Evolutionary conservation across 495 filamentous ascomycete species (phyloP).

Genomic region (Neurospora sp.): DNA sequence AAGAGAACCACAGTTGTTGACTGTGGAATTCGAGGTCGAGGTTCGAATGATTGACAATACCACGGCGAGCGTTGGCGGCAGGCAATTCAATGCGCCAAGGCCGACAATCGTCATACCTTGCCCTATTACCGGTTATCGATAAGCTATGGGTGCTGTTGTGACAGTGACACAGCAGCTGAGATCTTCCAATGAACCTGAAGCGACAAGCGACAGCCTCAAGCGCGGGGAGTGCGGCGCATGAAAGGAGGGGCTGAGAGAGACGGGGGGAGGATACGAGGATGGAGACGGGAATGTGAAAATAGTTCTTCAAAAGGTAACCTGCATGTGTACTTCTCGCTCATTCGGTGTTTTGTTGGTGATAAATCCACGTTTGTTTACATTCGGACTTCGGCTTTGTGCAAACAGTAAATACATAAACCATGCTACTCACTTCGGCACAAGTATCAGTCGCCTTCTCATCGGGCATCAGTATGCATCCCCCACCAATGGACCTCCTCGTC

Average conservation of each 20-base stretch:
- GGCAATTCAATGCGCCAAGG: background rate
- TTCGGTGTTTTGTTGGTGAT: background rate
- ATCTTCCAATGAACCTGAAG: background rate
- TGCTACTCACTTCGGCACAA: conserved; percentile 44
- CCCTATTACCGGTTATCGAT: background rate
- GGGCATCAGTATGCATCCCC: conserved; percentile 31
- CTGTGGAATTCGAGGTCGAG: background rate
- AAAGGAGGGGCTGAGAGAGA: background rate
- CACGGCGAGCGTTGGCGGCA: background rate
- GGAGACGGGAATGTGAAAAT: background rate
- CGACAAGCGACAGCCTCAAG: background rate
- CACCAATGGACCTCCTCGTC: conserved; percentile 1
- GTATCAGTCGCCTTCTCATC: conserved; percentile 42
- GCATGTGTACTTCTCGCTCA: background rate
- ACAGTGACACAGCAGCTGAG: background rate
- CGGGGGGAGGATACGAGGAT: background rate
- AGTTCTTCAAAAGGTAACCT: background rate
- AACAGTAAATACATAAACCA: conserved; percentile 3
- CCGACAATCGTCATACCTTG: background rate
- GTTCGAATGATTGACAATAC: background rate
- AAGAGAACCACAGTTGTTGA: background rate
- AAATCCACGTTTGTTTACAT: background rate
- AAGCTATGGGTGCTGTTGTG: background rate
- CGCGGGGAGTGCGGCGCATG: background rate
- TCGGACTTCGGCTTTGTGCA: background rate